Base-by-base conservation (phyloP, 768 basidiomycete species). In the Suillus paluster region DNA sequence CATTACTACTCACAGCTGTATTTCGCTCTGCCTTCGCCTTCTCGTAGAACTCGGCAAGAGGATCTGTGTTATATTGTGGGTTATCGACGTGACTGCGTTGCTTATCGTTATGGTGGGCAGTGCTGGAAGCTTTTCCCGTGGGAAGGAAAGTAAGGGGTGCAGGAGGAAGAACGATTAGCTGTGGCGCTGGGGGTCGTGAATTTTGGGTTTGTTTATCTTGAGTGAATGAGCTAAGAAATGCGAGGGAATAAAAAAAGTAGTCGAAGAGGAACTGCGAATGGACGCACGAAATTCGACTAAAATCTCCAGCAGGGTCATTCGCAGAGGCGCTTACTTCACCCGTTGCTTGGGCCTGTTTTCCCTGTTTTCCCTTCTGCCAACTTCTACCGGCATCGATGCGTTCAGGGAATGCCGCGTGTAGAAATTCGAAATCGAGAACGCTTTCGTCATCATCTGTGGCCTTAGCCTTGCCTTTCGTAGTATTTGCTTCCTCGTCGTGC, bases 41-140 rank as follows among this genome's bases (percentile, higher is more conserved):
- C 4, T 75, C 79, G 67, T 91, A 91, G 67, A 88, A 90, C 63
- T 86, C 82, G 1, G 83, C 83, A 57, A 92, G 75, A 0, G 90
- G 88, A 68, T 92, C 90, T 15, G 23, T 59, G 39, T 63, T 66
- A 15, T 65, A 69, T 41, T 25, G 65, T 73, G 41, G 64, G 68
- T 5, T 70, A 67, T 7, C 71, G 71, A 54, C 66, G 66, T 52
- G 69, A 58, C 3, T 30, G 38, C 33, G 52, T 21, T 42, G 34
- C 49, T 63, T 30, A 41, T 48, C n/a, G 9, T 63, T 42, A 50
- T 55, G 23, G 11, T 44, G 50, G 19, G 53, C 53, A 44, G 61
- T 45, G 5, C 5, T 50, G 15, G 39, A 33, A 21, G 10, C 39
- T 36, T 57, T 58, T 2, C 38, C 57, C n/a, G 58, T 45, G 27